Evolutionary conservation across 257 asterid genomes (phyloP), one percentile per base, ranked within the genome.

Genomic region (Plantago major): DNA sequence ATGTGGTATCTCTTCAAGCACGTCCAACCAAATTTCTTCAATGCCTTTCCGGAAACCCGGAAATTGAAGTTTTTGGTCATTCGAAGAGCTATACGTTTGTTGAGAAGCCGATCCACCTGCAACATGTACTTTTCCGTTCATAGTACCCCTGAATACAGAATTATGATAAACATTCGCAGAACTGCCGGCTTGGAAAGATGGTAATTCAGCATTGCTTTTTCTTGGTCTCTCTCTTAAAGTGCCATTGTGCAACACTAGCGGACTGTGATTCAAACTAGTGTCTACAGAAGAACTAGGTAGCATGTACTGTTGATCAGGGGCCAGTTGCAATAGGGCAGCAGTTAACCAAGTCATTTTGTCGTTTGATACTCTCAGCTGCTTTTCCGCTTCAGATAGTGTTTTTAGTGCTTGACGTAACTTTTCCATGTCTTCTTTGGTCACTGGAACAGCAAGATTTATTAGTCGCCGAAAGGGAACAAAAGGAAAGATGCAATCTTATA

Each of bases 301-400:
- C 70, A 78, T 67, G 66, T 86, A 87, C 65, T 87, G 96, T 64
- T 84, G 94, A 75, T 93, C 99, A 5, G 97, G 96, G 53, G 97
- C 99, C 71, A 93, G 88, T 72, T 93, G 99, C 73, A 93, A 74
- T 60, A 93, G 69, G 19, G 97, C 97, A 28, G 97, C 99, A 2
- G 99, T 93, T 60, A 93, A 86, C 99, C 99, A 93, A 30, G 99
- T 93, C 50, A 85, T 79, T 76, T 78, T 78, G 79, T 89, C 99
- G 45, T 74, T 86, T 8, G 99, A 85, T 61, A 83, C 75, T 76
- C 99, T 84, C 75, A 93, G 79, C 85, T 93, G 97, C 85, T 93
- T 89, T 75, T 93, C 99, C 22, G 99, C 94, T 77, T 93, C 99
- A 1, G 99, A 93, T 48, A 93, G 73, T n/a, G 95, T 89, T 67